Percentiles rank a stretch among this genome's conserved stretches.
Evolutionary conservation across 805 yeast species (phyloP).

Genomic region (Kockiozyma suomiensis): DNA sequence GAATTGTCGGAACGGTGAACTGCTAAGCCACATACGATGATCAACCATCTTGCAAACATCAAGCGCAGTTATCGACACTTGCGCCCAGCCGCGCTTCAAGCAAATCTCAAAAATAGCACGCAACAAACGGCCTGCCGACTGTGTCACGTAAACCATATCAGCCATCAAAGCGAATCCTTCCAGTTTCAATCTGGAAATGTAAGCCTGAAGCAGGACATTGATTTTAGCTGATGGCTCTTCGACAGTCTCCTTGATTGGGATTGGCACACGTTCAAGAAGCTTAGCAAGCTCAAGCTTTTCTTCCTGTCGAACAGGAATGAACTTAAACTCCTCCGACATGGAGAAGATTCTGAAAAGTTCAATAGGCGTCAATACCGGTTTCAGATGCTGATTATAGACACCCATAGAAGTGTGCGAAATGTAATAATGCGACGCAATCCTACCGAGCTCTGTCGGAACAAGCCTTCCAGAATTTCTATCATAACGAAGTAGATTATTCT

Average conservation of each 20-base stretch:
- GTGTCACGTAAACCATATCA: conserved; percentile 91
- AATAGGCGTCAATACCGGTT: conserved; percentile 65
- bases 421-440: conserved; percentile 83
- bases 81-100: conserved; percentile 70
- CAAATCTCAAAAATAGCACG: conserved; percentile 84
- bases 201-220: conserved; percentile 78
- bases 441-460: conserved; percentile 69
- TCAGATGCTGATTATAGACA: conserved; percentile 61
- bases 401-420: conserved; percentile 74
- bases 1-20: conserved; percentile 86
- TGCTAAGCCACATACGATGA: conserved; percentile 77
- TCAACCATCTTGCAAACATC: conserved; percentile 80
- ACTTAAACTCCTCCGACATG: conserved; percentile 79
- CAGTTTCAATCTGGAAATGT: conserved; percentile 72
- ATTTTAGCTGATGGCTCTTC: conserved; percentile 77
- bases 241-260: conserved; percentile 75
- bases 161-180: conserved; percentile 91
- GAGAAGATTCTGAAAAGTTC: conserved; percentile 81
- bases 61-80: conserved; percentile 57
- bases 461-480: conserved; percentile 54
- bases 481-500: conserved; percentile 62
- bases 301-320: conserved; percentile 81
- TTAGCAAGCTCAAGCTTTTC: conserved; percentile 75
- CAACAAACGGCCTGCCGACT: conserved; percentile 86
- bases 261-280: conserved; percentile 73